Conservation (phyloP, 1,284 basidiomycete genomes). For the Volvariella surrecta region DNA sequence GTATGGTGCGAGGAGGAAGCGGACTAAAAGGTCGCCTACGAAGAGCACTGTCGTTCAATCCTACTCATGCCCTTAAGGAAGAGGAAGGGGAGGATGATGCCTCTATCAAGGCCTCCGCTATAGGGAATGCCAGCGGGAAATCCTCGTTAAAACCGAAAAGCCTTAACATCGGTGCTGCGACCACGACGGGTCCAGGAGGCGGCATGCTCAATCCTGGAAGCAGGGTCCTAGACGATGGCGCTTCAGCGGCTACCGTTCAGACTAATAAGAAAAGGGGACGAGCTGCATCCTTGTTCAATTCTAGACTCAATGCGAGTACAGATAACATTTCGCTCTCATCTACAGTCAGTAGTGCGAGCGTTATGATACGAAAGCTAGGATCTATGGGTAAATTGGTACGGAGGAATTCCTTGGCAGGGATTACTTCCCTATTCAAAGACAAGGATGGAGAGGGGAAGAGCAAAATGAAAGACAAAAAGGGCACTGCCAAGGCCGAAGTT, state of each 20-base stretch:
- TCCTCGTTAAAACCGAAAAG: constrained; percentile 22
- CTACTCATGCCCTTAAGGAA: constrained; percentile 49
- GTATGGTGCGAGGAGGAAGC: constrained; percentile 43
- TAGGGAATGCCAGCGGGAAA: constrained; percentile 18
- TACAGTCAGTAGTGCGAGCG: constrained; percentile 92
- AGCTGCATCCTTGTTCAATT: constrained; percentile 77
- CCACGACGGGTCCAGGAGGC: constrained; percentile 15
- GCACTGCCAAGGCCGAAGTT: constrained; percentile 56
- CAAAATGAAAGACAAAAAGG: constrained; percentile 40
- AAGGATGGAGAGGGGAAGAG: constrained; percentile 67
- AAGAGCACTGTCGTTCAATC: constrained; percentile 65
- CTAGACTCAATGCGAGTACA: constrained; percentile 86
- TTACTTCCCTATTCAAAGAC: constrained; percentile 93
- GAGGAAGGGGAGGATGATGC: constrained; percentile 44
- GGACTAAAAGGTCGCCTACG: constrained; percentile 74
- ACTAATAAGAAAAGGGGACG: constrained; percentile 59
- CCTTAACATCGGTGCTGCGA: constrained; percentile 12
- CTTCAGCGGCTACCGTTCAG: constrained; percentile 44
- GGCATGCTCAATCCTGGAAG: constrained; percentile 17
- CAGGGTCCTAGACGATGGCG: constrained; percentile 22
- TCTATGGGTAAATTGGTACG: constrained; percentile 88
- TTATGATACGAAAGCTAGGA: constrained; percentile 97
- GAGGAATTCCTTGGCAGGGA: constrained; percentile 84
- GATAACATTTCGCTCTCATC: constrained; percentile 97
- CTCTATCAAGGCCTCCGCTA: constrained; percentile 32